Conservation (phyloP, 352 stramenopile species). For the Phytophthora meadii region DNA sequence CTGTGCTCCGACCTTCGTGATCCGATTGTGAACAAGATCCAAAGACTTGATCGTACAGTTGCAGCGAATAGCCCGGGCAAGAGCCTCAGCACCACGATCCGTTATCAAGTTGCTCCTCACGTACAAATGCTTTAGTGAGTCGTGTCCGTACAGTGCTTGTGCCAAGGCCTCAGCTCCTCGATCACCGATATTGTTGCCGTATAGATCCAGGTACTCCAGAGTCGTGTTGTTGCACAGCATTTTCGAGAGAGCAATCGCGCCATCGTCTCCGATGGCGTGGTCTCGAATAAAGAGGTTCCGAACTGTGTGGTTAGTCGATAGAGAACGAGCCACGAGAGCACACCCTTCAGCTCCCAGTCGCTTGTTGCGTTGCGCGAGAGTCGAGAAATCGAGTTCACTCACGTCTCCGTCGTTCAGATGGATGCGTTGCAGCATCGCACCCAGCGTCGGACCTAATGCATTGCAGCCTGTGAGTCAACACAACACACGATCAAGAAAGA, state of each 20-base stretch:
- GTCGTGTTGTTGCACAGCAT: constrained; percentile 79
- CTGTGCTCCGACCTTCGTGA: constrained; percentile 50
- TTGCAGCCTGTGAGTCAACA: constrained; percentile 3
- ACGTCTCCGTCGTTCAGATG: constrained; percentile 69
- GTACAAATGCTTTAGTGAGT: constrained; percentile 63
- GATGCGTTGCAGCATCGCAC: constrained; percentile 58
- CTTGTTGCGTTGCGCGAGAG: constrained; percentile 63
- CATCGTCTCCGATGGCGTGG: constrained; percentile 71
- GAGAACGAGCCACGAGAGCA: constrained; percentile 65
- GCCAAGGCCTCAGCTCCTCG: constrained; percentile 62
- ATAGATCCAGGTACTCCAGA: constrained; percentile 72
- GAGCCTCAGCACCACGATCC: constrained; percentile 49
- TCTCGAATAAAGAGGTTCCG: constrained; percentile 70
- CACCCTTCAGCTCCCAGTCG: constrained; percentile 59
- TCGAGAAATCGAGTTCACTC: constrained; percentile 75
- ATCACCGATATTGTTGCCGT: constrained; percentile 76
- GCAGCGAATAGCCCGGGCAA: constrained; percentile 68
- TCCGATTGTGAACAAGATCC: constrained; percentile 66
- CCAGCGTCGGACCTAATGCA: constrained; percentile 60
- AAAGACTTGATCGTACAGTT: constrained; percentile 72
- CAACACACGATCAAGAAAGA: background rate
- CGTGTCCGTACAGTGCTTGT: constrained; percentile 75
- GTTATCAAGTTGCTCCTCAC: constrained; percentile 73
- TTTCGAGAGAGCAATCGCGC: constrained; percentile 66
- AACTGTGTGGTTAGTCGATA: constrained; percentile 70